phyloP scores from a whole-genome alignment of 495 filamentous ascomycete species.

The Talaromyces stipitatus region DNA sequence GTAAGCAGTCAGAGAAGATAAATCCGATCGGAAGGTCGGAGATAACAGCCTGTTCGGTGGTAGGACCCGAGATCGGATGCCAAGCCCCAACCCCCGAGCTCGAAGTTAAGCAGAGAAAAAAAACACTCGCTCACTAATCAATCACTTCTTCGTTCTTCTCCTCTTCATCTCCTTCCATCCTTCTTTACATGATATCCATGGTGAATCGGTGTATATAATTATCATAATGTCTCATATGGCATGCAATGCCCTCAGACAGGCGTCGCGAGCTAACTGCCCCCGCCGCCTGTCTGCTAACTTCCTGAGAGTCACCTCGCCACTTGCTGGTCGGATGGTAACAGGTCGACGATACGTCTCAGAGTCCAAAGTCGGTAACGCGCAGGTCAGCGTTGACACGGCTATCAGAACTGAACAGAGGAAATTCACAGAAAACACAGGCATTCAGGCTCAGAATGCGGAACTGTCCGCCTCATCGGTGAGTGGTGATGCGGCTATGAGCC shows the following conservation, averaged over 20 bases:
- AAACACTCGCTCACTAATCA: background rate
- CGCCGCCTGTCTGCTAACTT: constrained; percentile 42
- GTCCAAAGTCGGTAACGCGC: constrained; percentile 68
- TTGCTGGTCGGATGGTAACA: constrained; percentile 14
- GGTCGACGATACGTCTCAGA: constrained; percentile 75
- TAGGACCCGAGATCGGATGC: background rate
- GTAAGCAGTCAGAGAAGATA: background rate
- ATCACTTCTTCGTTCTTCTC: background rate
- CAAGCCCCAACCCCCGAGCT: background rate
- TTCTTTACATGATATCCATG: background rate
- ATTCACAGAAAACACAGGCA: constrained; percentile 64
- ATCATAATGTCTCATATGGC: constrained; percentile 61
- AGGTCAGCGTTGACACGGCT: constrained; percentile 73
- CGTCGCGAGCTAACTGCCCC: constrained; percentile 56
- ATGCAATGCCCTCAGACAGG: constrained; percentile 68
- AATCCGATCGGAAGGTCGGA: background rate
- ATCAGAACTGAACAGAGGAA: constrained; percentile 78
- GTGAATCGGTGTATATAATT: background rate
- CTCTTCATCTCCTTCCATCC: background rate
- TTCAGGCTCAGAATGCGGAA: constrained; percentile 41
- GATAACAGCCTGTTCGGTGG: background rate
- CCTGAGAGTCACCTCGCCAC: constrained; percentile 32
- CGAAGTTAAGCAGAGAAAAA: background rate
- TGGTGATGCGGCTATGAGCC: constrained; percentile 66
- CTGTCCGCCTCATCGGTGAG: constrained; percentile 52